Evolutionary conservation across 78 protist species (phyloP).

Genomic region (Guillardia theta): DNA sequence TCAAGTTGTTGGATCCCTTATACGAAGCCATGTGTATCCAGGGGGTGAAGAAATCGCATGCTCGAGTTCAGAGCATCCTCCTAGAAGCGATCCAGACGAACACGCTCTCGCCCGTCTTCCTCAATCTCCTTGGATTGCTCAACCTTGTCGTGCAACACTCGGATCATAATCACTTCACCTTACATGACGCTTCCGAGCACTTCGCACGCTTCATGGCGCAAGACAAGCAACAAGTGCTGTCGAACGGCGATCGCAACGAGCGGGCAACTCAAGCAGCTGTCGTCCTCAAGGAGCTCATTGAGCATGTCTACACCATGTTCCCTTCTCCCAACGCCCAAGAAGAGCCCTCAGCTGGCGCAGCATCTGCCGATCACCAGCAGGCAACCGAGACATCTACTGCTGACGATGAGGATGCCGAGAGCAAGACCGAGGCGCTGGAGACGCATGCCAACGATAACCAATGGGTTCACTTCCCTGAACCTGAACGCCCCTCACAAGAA

Average conservation of each 20-base stretch:
- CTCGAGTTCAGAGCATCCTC: background rate
- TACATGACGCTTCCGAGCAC: background rate
- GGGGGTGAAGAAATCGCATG: no score
- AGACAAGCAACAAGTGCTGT: background rate
- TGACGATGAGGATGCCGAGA: background rate
- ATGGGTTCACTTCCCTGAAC: background rate
- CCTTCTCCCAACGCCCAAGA: background rate
- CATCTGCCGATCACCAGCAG: background rate
- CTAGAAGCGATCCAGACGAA: background rate
- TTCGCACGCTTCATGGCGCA: background rate
- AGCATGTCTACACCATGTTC: background rate
- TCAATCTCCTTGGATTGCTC: slow-evolving; percentile 7
- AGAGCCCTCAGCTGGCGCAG: background rate
- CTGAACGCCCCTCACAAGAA: background rate
- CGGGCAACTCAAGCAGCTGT: background rate
- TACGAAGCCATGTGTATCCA: background rate
- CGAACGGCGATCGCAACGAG: no score
- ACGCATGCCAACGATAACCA: background rate
- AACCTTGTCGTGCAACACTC: background rate
- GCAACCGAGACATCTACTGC: background rate
- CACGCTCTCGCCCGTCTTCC: background rate
- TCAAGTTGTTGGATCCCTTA: background rate
- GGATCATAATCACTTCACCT: background rate
- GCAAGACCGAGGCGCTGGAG: background rate
- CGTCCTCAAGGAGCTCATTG: background rate